Conservation (phyloP, 208 protist species). For the Crithidia sp. region DNA sequence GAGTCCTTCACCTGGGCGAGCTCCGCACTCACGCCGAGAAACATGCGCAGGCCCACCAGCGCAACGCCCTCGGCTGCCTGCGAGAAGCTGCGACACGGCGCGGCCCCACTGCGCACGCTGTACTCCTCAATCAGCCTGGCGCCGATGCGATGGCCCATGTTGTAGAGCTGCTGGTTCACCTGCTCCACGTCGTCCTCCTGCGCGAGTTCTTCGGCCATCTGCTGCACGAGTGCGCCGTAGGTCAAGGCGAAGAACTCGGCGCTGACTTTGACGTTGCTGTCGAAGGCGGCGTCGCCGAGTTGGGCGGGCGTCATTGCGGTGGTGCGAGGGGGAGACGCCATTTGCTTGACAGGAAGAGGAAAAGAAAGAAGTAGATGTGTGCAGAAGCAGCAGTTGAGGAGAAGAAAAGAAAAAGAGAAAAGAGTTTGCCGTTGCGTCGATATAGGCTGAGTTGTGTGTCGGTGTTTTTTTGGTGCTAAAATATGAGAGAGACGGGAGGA, state of each 20-base stretch:
- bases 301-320: constrained; percentile 37
- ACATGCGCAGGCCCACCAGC: constrained; percentile 97
- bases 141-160: constrained; percentile 98
- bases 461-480: too few species aligned
- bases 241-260: constrained; percentile 97
- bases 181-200: constrained; percentile 92
- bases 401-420: constrained; percentile 7
- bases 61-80: constrained; percentile 96
- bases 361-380: background rate
- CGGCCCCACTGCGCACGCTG: constrained; percentile 84
- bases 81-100: constrained; percentile 89
- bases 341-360: background rate
- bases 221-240: constrained; percentile 97
- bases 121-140: constrained; percentile 97
- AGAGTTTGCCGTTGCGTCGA: too few species aligned
- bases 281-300: constrained; percentile 75
- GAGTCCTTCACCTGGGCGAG: constrained; percentile 86
- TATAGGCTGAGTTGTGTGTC: too few species aligned
- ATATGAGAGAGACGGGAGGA: too few species aligned
- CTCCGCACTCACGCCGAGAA: constrained; percentile 92
- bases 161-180: constrained; percentile 96
- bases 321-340: constrained; percentile 19
- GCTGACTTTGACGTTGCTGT: constrained; percentile 82
- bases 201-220: constrained; percentile 94
- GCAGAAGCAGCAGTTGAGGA: background rate